Evolutionary conservation across 2,329 filamentous ascomycete species (phyloP), one percentile per base, ranked within the genome.

Genomic region (Emergomyces pasteurianus): DNA sequence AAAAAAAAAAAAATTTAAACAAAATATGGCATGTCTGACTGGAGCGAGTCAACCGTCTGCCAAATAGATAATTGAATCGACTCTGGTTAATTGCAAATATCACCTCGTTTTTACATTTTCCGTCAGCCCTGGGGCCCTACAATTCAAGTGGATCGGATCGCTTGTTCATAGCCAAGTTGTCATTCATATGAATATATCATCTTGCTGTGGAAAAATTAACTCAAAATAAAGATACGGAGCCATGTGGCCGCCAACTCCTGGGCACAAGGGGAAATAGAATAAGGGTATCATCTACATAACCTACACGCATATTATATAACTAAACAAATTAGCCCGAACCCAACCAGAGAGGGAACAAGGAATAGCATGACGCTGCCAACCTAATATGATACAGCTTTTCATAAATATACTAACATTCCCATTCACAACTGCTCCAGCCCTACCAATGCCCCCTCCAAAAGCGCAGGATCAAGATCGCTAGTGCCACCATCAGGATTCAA

Each of bases 401-500:
- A 23, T 9, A 46, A n/a, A 49, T 10, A 28, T 49, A 26, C 23
- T 8, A 26, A 49, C 1, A 1, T 54, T 36, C 31, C 3, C 36
- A 34, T 31, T 63, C 61, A 79, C 61, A 79, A 63, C 67, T 78
- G 75, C 64, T 79, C 77, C 57, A 79, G 71, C 14, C 73, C 75
- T 58, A 69, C 71, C 31, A 78, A 65, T 58, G 80, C 64, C 54
- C 67, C 68, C 40, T 78, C 75, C 18, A 79, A 64, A 18, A 63
- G 63, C 61, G 62, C 69, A 67, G 23, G 63, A 64, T 28, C 55
- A n/a, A 47, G 66, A 9, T 42, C 36, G 23, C 58, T 58, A 16
- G 59, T 62, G 34, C 69, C 68, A 38, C 68, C 63, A 8, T 26
- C 64, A 55, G 28, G 52, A 49, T 26, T 58, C 18, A 73, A 63